A percentile compares a stretch with the other conserved stretches of the same genome.
Evolutionary conservation across 495 filamentous ascomycete species (phyloP).

Genomic region (Hapsidospora chrysogenum): DNA sequence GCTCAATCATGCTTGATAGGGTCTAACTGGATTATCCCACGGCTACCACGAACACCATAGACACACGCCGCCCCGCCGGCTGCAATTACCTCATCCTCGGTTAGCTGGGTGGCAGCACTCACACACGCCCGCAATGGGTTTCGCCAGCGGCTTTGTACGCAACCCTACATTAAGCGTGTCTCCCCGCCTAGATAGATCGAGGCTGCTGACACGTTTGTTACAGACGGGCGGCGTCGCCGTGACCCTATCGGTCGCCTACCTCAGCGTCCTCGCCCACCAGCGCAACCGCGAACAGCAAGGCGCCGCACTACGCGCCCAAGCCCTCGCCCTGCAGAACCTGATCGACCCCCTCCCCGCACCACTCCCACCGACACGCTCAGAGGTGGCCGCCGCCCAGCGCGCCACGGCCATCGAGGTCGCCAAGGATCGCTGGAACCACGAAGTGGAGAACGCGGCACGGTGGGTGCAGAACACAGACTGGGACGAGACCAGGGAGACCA

Average conservation of each 20-base stretch:
- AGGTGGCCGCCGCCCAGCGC: slow-evolving; percentile 23
- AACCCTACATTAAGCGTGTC: slow-evolving; percentile 3
- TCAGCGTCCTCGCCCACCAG: slow-evolving; percentile 59
- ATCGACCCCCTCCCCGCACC: slow-evolving; percentile 26
- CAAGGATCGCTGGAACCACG: slow-evolving; percentile 69
- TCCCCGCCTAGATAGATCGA: too few species aligned
- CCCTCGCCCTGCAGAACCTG: slow-evolving; percentile 40
- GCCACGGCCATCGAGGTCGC: slow-evolving; percentile 41
- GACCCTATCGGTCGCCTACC: slow-evolving; percentile 66
- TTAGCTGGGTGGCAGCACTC: too few species aligned
- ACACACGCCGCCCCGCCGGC: too few species aligned
- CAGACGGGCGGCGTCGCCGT: slow-evolving; percentile 75
- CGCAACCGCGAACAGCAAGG: slow-evolving; percentile 54
- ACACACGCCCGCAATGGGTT: slow-evolving; percentile 1
- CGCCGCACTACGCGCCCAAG: slow-evolving; percentile 52
- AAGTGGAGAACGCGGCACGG: slow-evolving; percentile 48
- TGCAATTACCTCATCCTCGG: too few species aligned
- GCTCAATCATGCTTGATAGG: too few species aligned
- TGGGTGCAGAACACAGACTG: slow-evolving; percentile 52
- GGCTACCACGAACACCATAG: too few species aligned
- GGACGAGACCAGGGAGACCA: slow-evolving; percentile 36
- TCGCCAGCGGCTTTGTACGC: slow-evolving; percentile 53
- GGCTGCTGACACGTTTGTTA: slow-evolving; percentile 8
- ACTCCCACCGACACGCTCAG: slow-evolving; percentile 21
- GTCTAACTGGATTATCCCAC: too few species aligned